phyloP scores from a whole-genome alignment of 1,139 yeast genomes.

The Nematodospora anomalae region DNA sequence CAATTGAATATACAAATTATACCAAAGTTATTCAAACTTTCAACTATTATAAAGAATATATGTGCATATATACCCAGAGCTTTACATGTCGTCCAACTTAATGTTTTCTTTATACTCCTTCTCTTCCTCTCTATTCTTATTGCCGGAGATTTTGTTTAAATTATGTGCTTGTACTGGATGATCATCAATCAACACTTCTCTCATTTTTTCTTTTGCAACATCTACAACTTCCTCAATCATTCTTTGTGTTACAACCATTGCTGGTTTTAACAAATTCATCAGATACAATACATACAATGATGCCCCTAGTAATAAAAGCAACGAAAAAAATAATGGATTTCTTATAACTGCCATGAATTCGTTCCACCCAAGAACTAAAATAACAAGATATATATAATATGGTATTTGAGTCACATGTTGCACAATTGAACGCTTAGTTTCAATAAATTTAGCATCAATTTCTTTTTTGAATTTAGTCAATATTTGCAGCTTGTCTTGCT shows the following conservation, averaged over 20 bases:
- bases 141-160: constrained; percentile 22
- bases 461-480: constrained; percentile 67
- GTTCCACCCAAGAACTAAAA: constrained; percentile 88
- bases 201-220: constrained; percentile 59
- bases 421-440: constrained; percentile 76
- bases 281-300: constrained; percentile 68
- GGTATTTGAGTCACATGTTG: constrained; percentile 79
- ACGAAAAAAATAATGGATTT: constrained; percentile 74
- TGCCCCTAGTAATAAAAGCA: constrained; percentile 56
- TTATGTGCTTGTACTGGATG: constrained; percentile 26
- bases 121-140: constrained; percentile 5
- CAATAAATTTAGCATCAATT: constrained; percentile 78
- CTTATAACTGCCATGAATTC: constrained; percentile 87
- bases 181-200: constrained; percentile 46
- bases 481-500: constrained; percentile 58
- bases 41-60: no score
- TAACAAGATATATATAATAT: constrained; percentile 69
- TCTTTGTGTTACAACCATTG: constrained; percentile 57
- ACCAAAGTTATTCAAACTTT: background rate
- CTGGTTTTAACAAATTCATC: constrained; percentile 75
- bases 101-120: constrained; percentile 14
- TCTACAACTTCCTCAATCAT: constrained; percentile 57
- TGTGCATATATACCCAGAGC: background rate
- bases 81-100: constrained; percentile 18
- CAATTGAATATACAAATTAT: no score